Conservation (phyloP, 805 yeast genomes). For the Kodamaea jinghongensis region DNA sequence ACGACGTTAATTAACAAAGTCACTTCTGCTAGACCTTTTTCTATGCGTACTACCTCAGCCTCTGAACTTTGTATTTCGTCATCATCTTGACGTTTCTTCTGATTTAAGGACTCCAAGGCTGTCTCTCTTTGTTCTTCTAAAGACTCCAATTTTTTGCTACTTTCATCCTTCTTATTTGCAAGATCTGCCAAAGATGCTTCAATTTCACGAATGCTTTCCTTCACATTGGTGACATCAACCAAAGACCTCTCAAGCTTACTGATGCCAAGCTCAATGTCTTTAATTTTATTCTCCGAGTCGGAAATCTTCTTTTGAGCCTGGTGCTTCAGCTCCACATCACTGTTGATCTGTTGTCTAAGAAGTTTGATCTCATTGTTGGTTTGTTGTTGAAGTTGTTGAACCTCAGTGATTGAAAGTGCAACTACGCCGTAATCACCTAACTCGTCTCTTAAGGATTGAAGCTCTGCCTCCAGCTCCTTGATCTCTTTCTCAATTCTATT, state of each 20-base stretch:
- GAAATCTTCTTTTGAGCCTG: conserved; percentile 40
- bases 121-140: conserved; percentile 13
- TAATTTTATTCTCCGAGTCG: conserved; percentile 47
- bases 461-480: conserved; percentile 21
- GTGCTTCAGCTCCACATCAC: conserved; percentile 43
- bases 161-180: conserved; percentile 6
- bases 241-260: conserved; percentile 52
- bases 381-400: conserved; percentile 43
- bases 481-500: conserved; percentile 31
- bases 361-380: conserved; percentile 39
- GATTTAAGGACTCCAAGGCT: conserved; percentile 8
- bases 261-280: conserved; percentile 52
- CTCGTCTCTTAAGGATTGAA: conserved; percentile 29
- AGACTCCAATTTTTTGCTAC: conserved; percentile 12
- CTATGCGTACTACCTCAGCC: conserved; percentile 1
- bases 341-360: conserved; percentile 32
- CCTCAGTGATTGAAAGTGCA: conserved; percentile 38
- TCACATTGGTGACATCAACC: conserved; percentile 43
- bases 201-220: conserved; percentile 35
- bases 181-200: conserved; percentile 13
- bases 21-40: conserved; percentile 6
- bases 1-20: conserved; percentile 11
- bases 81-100: conserved; percentile 1
- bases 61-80: conserved; percentile 1
- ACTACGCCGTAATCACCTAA: conserved; percentile 37